phyloP scores from a whole-genome alignment of 164 flowering plant species.

The Aristolochia californica region DNA sequence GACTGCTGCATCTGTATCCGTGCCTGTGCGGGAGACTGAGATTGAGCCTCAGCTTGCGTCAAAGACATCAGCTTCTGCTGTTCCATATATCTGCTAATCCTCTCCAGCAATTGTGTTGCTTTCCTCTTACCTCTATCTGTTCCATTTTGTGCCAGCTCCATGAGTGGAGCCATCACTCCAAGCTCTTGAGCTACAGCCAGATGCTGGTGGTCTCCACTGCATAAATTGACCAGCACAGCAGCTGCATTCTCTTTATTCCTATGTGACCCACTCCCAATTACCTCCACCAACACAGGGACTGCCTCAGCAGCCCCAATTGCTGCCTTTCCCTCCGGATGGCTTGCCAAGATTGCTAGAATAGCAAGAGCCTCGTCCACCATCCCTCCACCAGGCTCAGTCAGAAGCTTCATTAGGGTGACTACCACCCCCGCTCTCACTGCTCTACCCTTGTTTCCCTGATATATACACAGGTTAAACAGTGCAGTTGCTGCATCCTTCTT shows the following conservation, averaged over 20 bases:
- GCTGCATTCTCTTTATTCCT: constrained; percentile 93
- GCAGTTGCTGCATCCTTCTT: constrained; percentile 99
- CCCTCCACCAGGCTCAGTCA: constrained; percentile 68
- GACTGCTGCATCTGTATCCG: constrained; percentile 5
- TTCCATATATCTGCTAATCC: constrained; percentile 50
- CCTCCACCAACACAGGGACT: constrained; percentile 66
- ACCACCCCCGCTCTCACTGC: constrained; percentile 85
- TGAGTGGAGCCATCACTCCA: constrained; percentile 43
- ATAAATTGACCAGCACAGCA: constrained; percentile 77
- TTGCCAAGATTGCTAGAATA: constrained; percentile 69
- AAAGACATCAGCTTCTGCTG: constrained; percentile 43
- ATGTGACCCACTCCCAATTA: constrained; percentile 71
- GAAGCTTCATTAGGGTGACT: constrained; percentile 53
- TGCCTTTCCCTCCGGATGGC: constrained; percentile 76
- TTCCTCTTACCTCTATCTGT: constrained; percentile 86
- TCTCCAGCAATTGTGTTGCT: constrained; percentile 69
- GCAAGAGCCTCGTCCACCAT: constrained; percentile 96
- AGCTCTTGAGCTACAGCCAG: constrained; percentile 55
- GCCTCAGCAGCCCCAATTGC: constrained; percentile 76
- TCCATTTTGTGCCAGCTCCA: constrained; percentile 66
- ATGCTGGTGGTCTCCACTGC: constrained; percentile 50
- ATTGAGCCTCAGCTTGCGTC: constrained; percentile 15
- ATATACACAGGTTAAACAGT: constrained; percentile 84
- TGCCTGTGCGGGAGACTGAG: constrained; percentile 5
- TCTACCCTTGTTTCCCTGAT: constrained; percentile 86